Evolutionary conservation across 2,329 filamentous ascomycete genomes (phyloP), one percentile per base, ranked within the genome.

Genomic region (Sarocladiaceae sp.): DNA sequence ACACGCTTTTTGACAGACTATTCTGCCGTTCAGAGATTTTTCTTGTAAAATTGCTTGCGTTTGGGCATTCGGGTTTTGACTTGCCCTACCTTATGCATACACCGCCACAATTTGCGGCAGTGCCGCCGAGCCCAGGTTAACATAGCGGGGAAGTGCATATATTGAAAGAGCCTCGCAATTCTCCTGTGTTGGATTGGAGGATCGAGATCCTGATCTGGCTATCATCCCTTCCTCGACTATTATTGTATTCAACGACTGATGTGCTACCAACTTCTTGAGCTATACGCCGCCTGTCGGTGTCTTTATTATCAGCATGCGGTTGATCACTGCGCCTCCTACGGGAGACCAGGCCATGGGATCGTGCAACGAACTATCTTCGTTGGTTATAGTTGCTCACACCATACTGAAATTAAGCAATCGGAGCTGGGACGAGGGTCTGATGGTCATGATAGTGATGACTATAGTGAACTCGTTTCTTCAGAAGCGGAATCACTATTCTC

Each of bases 241-340:
- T n/a, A n/a, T n/a, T n/a, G n/a, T n/a, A 37, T 11, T 37, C 35
- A 12, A 11, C 15, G 15, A 15, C 8, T 31, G 8, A 96, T 96
- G 91, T 96, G 91, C 66, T 92, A 90, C 65, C 88, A 92, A 72
- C 72, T 96, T 56, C 76, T 93, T 61, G 91, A 96, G 70, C 79
- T 89, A 54, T 96, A 91, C 75, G 84, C 90, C 51, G 88, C 87
- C 52, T 96, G 91, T 77, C 82, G 84, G 57, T 96, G 91, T 71
- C 78, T 93, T 60, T 95, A 96, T 76, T 90, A 93, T 75, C 80
- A 86, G 64, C 92, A 96, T 67, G 84, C 88, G 46, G 78, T 96
- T 61, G 91, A 96, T 64, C 87, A 88, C 55, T 96, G 91, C 66
- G 76, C 83, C 48, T 77, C 82, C 33, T 90, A 90, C 65, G 88